Base-by-base conservation (phyloP, 1,284 basidiomycete species). In the Microbotryum violaceum region DNA sequence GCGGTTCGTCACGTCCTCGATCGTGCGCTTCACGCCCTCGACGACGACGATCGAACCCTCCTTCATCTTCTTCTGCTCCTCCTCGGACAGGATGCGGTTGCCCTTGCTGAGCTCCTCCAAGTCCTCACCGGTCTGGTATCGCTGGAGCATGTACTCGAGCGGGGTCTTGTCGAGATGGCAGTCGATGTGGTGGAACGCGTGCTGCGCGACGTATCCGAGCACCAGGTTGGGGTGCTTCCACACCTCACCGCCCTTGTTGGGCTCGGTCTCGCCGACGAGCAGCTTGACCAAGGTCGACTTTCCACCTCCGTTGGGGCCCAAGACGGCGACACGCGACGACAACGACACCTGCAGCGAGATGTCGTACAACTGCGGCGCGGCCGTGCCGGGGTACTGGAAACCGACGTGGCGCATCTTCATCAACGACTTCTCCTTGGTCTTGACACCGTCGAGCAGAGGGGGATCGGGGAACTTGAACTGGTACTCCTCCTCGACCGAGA, bases 161-260 rank as follows among this genome's bases (percentile, higher is more conserved):
- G 93, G 90, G 45, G 92, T 96, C 83, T 92, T 93, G 84, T 96
- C 92, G 75, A 97, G 89, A 77, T 96, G 92, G 78, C 91, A 80
- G 78, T 97, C 92, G 74, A 97, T 97, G 79, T 96, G 93, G 62
- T 67, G 61, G 55, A 68, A 64, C 69, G 92, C 93, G 80, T 97
- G 92, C 79, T 97, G 92, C 58, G 92, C 92, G 71, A 97, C 92
- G 81, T 97, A 97, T 77, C 92, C 92, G 70, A 96, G 93, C 80
- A 97, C 92, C 82, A 97, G 83, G 83, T 97, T 97, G 66, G 93
- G 93, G 82, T 97, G 92, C 82, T 93, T 96, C 93, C 93, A 97
- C 78, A 89, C 87, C 79, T 93, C 90, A 82, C 92, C 92, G 70
- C 89, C 88, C 78, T 86, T 87, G 85, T 96, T 96, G 70, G 91